Conservation (phyloP, 805 yeast species). For the Ogataea philodendri region DNA sequence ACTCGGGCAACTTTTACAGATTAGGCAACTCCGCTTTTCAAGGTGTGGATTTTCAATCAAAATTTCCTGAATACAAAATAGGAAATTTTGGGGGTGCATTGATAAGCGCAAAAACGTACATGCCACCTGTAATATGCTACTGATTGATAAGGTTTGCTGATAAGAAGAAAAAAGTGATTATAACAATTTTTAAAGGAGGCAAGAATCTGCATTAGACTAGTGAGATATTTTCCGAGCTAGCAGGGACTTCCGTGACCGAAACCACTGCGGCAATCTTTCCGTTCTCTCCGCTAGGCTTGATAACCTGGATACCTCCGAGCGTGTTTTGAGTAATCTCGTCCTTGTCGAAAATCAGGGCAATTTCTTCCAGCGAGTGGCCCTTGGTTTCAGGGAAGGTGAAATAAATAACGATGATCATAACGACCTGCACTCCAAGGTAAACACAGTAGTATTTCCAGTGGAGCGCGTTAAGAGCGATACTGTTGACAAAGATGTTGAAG, state of each 20-base stretch:
- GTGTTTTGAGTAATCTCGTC: conserved; percentile 10
- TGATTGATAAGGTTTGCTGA: no score
- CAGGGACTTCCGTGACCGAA: conserved; percentile 6
- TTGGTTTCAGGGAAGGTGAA: conserved; percentile 74
- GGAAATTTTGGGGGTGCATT: conserved; percentile 2
- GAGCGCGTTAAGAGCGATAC: conserved; percentile 39
- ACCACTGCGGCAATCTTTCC: conserved; percentile 11
- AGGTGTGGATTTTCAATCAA: no score
- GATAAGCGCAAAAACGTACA: conserved; percentile 1
- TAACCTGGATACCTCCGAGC: conserved; percentile 4
- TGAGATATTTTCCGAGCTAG: neutral
- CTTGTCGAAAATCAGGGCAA: conserved; percentile 35
- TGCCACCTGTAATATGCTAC: no score
- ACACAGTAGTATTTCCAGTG: conserved; percentile 39
- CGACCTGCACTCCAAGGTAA: conserved; percentile 33
- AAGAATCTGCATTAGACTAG: no score
- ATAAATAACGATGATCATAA: conserved; percentile 32
- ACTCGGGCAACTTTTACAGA: neutral
- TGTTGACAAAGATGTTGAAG: conserved; percentile 27
- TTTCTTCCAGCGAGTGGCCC: conserved; percentile 69
- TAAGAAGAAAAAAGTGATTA: conserved; percentile 1
- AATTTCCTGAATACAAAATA: no score
- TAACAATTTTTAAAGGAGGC: no score
- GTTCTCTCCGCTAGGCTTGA: conserved; percentile 1
- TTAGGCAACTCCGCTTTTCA: conserved; percentile 2